phyloP scores from a whole-genome alignment of 305 asterid species.

The Plantago lanceolata region DNA sequence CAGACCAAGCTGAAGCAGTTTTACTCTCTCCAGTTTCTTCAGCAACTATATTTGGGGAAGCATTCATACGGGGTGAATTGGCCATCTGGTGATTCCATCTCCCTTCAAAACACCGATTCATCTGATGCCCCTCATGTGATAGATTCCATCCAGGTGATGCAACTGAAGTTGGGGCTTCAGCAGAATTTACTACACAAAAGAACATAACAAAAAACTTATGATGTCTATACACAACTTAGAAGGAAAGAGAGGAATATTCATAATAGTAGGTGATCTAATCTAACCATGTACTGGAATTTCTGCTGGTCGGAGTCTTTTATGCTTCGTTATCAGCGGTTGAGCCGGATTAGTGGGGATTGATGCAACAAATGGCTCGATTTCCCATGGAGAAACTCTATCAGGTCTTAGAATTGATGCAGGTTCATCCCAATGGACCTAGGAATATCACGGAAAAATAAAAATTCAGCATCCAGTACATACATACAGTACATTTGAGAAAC shows the following conservation, averaged over 20 bases:
- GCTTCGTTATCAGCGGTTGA: constrained; percentile 46
- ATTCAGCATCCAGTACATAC: background rate
- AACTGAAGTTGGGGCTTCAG: constrained; percentile 27
- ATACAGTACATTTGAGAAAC: too few species aligned
- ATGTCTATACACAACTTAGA: background rate
- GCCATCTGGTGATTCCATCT: constrained; percentile 28
- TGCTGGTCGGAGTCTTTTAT: constrained; percentile 60
- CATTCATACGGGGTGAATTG: constrained; percentile 32
- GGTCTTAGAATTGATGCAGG: constrained; percentile 70
- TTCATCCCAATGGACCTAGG: constrained; percentile 97
- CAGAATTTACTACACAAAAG: constrained; percentile 1
- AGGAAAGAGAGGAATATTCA: constrained; percentile 3
- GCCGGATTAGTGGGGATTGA: constrained; percentile 42
- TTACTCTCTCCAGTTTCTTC: constrained; percentile 38
- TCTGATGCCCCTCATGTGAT: constrained; percentile 34
- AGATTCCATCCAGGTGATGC: constrained; percentile 50
- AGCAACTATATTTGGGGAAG: background rate
- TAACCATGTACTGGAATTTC: constrained; percentile 54
- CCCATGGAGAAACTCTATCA: constrained; percentile 97
- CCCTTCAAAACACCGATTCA: constrained; percentile 38
- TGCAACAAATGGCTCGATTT: constrained; percentile 78
- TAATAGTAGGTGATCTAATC: constrained; percentile 19
- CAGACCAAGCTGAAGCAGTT: constrained; percentile 51
- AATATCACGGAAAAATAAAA: constrained; percentile 6
- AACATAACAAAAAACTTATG: too few species aligned